These are phyloP conservation scores for Amphicarpaea edgeworthii DNA, from an alignment of 306 rosid genomes.

Conservation along the genomic window DNA sequence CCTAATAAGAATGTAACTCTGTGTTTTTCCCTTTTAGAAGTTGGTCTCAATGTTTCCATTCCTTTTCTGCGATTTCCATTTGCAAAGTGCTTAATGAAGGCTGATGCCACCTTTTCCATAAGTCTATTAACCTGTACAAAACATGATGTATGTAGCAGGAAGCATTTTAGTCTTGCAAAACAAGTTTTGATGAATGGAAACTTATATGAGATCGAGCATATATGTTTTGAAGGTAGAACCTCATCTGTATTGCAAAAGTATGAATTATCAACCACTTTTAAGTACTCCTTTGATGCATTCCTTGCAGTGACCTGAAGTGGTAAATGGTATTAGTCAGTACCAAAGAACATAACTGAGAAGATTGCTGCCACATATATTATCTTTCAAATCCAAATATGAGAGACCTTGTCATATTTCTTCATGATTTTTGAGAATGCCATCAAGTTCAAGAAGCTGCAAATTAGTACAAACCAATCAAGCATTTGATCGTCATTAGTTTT, in stretches of 20 bases:
- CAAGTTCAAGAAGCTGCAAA: too few relatives aligned
- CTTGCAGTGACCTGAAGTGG: slow-evolving; percentile 43
- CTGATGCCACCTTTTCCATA: slow-evolving; percentile 63
- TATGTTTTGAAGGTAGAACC: slow-evolving; percentile 40
- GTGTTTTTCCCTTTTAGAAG: neutral
- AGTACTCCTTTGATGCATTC: slow-evolving; percentile 60
- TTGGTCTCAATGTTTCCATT: slow-evolving; percentile 54
- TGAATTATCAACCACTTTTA: slow-evolving; percentile 65
- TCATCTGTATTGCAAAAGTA: slow-evolving; percentile 59
- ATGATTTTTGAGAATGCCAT: too few relatives aligned
- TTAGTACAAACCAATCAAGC: too few relatives aligned
- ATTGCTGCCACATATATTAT: neutral
- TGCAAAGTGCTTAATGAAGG: slow-evolving; percentile 37
- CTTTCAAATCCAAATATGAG: neutral
- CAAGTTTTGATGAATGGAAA: neutral
- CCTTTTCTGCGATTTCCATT: neutral
- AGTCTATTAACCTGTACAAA: slow-evolving; percentile 55
- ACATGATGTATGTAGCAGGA: slow-evolving; percentile 31
- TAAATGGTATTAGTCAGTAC: neutral
- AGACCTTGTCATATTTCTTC: too few relatives aligned
- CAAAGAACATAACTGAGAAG: slow-evolving; percentile 16
- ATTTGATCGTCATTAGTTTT: too few relatives aligned
- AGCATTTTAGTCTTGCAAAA: neutral
- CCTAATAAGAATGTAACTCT: slow-evolving; percentile 49
- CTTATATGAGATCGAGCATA: neutral